Base-by-base conservation (phyloP, 257 asterid genomes). In the Solanum chilense region DNA sequence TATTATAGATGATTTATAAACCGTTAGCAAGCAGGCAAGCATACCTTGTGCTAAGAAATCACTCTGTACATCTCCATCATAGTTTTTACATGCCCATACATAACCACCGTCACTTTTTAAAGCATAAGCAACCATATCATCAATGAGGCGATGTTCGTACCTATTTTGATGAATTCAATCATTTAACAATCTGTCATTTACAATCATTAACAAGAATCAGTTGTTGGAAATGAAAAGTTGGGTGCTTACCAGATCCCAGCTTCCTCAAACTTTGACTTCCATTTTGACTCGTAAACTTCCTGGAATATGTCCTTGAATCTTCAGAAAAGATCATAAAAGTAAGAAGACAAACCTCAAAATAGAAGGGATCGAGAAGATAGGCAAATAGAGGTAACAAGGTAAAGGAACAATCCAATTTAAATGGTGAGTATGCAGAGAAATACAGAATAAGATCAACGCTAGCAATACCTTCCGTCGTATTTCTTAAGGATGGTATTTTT, bases 1-100 rank as follows among this genome's bases (percentile, higher is more conserved):
- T 15, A 20, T 81, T 18, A 20, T 29, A 80, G 85, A 18, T 80
- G 47, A 49, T 76, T 8, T 42, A 42, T 20, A 49, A 80, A 49
- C 47, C 3, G 18, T 31, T 81, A 20, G 31, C 0, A 31, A 81
- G 69, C 12, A 27, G 45, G 69, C 70, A 20, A 6, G 1, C 83
- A 70, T 90, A 94, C 99, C 99, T 94, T 97, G 99, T 60, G 99
- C 99, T 71, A 97, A 90, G 93, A 97, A 96, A 92, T 97, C 99
- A 93, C 99, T 97, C 91, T 97, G 99, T 81, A 97, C 99, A 89
- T 97, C 99, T 49, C 99, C 99, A 87, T 97, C 99, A 78, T 97
- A 97, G 94, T 97, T 97, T 93, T 96, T 97, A 93, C 99, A 97
- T 86, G 99, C 99, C 99, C 99, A 97, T 29, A 97, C 99, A 82